Percentiles rank a stretch among this genome's conserved stretches.
Conservation (phyloP, 164 flowering plant species). For the Vitis rotundifolia region DNA sequence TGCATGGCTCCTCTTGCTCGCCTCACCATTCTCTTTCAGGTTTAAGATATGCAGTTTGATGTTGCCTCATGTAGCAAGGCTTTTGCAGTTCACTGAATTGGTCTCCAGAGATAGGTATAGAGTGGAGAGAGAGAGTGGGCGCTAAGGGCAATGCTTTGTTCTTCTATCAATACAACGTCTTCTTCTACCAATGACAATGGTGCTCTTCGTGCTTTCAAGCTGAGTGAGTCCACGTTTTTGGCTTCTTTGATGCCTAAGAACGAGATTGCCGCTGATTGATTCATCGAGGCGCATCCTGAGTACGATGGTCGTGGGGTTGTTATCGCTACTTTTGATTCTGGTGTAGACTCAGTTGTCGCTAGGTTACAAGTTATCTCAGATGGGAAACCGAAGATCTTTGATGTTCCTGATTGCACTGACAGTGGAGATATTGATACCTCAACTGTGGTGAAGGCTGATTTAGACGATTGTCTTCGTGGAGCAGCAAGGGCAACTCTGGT, state of each 20-base stretch:
- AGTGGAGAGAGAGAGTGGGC: not conserved
- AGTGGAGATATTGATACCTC: slow-evolving; percentile 97
- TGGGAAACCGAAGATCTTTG: slow-evolving; percentile 88
- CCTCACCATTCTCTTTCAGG: slow-evolving; percentile 94
- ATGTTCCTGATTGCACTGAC: slow-evolving; percentile 91
- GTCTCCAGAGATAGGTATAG: no score
- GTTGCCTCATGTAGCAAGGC: slow-evolving; percentile 12
- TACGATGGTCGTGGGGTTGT: slow-evolving; percentile 77
- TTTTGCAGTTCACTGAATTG: no score
- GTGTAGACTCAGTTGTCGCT: slow-evolving; percentile 93
- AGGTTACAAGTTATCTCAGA: slow-evolving; percentile 87
- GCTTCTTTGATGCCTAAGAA: slow-evolving; percentile 92
- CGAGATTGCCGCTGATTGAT: slow-evolving; percentile 78
- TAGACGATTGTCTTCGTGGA: slow-evolving; percentile 69
- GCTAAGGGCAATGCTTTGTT: slow-evolving; percentile 61
- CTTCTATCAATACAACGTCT: slow-evolving; percentile 8
- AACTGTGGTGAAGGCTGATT: slow-evolving; percentile 80
- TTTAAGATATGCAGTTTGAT: slow-evolving; percentile 89
- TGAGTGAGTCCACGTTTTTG: slow-evolving; percentile 69
- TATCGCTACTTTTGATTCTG: slow-evolving; percentile 90
- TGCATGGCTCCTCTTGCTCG: slow-evolving; percentile 96
- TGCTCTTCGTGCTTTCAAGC: slow-evolving; percentile 45
- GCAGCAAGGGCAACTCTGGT: slow-evolving; percentile 76
- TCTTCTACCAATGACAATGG: slow-evolving; percentile 30
- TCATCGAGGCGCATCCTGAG: slow-evolving; percentile 59